Conservation (phyloP, 768 basidiomycete species). For the Cytidiella melzeri region DNA sequence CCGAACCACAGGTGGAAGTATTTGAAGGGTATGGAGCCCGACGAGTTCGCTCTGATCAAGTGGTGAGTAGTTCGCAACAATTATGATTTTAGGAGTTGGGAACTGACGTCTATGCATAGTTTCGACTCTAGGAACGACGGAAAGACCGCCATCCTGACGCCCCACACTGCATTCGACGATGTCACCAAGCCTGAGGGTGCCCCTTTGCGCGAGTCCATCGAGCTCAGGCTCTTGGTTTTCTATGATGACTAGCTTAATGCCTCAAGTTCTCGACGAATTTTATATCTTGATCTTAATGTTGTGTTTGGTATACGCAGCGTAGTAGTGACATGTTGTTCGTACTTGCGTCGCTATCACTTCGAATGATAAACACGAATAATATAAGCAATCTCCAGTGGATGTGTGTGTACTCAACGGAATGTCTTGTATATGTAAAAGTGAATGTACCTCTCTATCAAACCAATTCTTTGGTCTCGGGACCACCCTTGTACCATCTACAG, state of each 20-base stretch:
- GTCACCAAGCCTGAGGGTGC: conserved; percentile 44
- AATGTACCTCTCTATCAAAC: no score
- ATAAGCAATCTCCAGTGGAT: no score
- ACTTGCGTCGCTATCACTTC: no score
- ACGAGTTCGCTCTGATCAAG: conserved; percentile 44
- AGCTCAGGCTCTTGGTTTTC: conserved; percentile 59
- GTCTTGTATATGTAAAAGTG: no score
- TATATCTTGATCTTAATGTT: no score
- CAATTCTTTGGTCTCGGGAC: no score
- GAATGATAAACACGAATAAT: no score
- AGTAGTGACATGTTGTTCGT: no score
- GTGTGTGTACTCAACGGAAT: no score
- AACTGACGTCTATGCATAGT: conserved; percentile 15
- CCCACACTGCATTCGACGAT: conserved; percentile 60
- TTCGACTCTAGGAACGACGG: conserved; percentile 32
- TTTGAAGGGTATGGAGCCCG: conserved; percentile 35
- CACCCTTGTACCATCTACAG: no score
- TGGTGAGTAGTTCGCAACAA: conserved; percentile 29
- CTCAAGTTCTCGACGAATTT: no score
- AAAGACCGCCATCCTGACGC: conserved; percentile 48
- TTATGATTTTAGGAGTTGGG: background rate
- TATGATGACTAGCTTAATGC: conserved; percentile 45
- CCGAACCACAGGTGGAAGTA: conserved; percentile 41
- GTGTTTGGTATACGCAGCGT: no score
- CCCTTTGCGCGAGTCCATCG: conserved; percentile 51